Percentiles rank a stretch among this genome's conserved stretches.
Evolutionary conservation across 805 yeast species (phyloP).

Genomic region (Ogataea wickerhamii): DNA sequence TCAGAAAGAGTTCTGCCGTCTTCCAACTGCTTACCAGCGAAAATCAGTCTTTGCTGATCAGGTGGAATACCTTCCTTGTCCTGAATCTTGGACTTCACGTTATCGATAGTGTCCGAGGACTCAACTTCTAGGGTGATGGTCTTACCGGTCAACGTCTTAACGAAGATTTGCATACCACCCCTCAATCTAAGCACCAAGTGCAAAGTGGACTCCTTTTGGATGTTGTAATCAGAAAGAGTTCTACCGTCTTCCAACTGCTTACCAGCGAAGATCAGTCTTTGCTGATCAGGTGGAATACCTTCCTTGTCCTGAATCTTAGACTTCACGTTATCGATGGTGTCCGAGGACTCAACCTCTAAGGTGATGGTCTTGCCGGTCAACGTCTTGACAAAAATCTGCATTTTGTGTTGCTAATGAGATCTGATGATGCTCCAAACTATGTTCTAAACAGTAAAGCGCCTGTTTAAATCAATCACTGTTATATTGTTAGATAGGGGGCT

Average conservation of each 20-base stretch:
- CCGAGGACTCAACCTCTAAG: slow-evolving; percentile 71
- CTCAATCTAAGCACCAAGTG: slow-evolving; percentile 36
- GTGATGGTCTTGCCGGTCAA: slow-evolving; percentile 91
- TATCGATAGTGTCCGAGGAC: slow-evolving; percentile 43
- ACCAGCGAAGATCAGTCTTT: slow-evolving; percentile 42
- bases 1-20: slow-evolving; percentile 91
- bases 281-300: slow-evolving; percentile 43
- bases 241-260: slow-evolving; percentile 62
- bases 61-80: slow-evolving; percentile 43
- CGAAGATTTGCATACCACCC: slow-evolving; percentile 81
- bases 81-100: slow-evolving; percentile 41
- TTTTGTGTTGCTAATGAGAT: slow-evolving; percentile 14
- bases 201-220: slow-evolving; percentile 40
- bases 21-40: slow-evolving; percentile 43
- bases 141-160: slow-evolving; percentile 86
- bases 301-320: slow-evolving; percentile 41
- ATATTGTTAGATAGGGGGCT: no score
- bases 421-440: background rate
- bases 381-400: slow-evolving; percentile 77
- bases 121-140: slow-evolving; percentile 70
- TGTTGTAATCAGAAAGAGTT: slow-evolving; percentile 81
- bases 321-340: slow-evolving; percentile 42
- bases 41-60: slow-evolving; percentile 40
- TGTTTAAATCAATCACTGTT: background rate
- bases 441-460: slow-evolving; percentile 1